A percentile compares a stretch with the other conserved stretches of the same genome.
phyloP scores from a whole-genome alignment of 352 stramenopile species.

The Aphanomyces euteiches region DNA sequence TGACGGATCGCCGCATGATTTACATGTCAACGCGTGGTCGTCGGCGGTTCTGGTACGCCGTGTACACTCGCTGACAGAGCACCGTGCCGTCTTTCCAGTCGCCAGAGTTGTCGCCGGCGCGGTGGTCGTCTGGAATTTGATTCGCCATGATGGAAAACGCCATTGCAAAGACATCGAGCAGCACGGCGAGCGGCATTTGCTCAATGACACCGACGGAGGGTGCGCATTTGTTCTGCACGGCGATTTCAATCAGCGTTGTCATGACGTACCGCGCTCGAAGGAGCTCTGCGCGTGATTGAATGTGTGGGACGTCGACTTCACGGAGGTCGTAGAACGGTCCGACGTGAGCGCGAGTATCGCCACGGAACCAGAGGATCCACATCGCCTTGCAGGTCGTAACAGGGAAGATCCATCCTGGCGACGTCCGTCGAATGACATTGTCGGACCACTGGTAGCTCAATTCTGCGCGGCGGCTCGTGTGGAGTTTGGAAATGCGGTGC shows the following conservation, averaged over 20 bases:
- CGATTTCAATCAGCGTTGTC: conserved; percentile 11
- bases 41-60: conserved; percentile 5
- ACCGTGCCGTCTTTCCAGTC: not conserved
- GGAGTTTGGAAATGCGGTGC: conserved; percentile 2
- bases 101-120: not conserved
- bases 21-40: not conserved
- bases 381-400: not conserved
- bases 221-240: not conserved
- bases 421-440: not conserved
- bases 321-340: conserved; percentile 2
- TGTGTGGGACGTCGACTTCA: not conserved
- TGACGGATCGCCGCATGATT: too few species aligned
- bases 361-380: conserved; percentile 2
- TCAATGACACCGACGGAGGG: not conserved
- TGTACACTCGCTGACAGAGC: conserved; percentile 3
- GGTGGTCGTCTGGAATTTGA: not conserved
- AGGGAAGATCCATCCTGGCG: not conserved
- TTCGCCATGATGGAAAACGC: not conserved
- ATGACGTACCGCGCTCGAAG: not conserved
- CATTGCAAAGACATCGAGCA: not conserved
- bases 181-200: not conserved
- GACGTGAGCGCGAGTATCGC: not conserved
- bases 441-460: conserved; percentile 1
- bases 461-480: not conserved
- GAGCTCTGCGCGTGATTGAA: conserved; percentile 7